These are phyloP conservation scores for Dendrobium nobile DNA, from an alignment of 106 monocot genomes.

Conservation along the genomic window DNA sequence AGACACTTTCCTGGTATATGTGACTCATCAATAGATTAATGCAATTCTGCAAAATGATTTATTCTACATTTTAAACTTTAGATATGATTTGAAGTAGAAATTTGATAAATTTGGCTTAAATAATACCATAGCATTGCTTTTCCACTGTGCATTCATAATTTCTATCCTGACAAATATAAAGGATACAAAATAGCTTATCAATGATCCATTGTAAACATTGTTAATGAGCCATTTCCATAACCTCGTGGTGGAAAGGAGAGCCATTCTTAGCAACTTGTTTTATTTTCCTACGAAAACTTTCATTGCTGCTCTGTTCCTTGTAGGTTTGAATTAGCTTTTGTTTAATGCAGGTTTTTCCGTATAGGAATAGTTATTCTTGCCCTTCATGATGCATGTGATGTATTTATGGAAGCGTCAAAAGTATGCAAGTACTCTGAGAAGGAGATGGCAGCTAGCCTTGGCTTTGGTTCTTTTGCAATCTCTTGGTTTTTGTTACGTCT, in stretches of 20 bases:
- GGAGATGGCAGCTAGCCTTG: constrained; percentile 70
- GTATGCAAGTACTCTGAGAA: constrained; percentile 85
- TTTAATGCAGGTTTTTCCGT: constrained; percentile 63
- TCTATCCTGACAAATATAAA: not conserved
- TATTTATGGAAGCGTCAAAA: constrained; percentile 89
- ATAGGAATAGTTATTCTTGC: constrained; percentile 80
- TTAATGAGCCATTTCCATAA: too few relatives aligned
- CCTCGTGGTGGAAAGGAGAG: too few relatives aligned
- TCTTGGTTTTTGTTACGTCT: constrained; percentile 78
- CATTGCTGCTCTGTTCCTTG: not conserved
- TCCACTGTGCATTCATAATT: not conserved
- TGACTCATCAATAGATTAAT: not conserved
- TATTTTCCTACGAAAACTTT: not conserved
- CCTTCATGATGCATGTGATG: constrained; percentile 82
- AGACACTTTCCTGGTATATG: too few relatives aligned
- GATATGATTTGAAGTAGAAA: not conserved
- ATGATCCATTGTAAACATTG: too few relatives aligned
- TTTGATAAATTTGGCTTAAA: not conserved
- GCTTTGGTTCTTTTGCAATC: constrained; percentile 76
- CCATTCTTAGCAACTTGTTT: not conserved
- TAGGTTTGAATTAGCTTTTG: not conserved
- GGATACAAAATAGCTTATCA: not conserved
- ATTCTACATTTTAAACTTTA: not conserved
- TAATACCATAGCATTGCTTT: not conserved
- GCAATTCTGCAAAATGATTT: not conserved